Evolutionary conservation across 2,329 filamentous ascomycete species (phyloP), one percentile per base, ranked within the genome.

Genomic region (Paecilomyces fulvus): DNA sequence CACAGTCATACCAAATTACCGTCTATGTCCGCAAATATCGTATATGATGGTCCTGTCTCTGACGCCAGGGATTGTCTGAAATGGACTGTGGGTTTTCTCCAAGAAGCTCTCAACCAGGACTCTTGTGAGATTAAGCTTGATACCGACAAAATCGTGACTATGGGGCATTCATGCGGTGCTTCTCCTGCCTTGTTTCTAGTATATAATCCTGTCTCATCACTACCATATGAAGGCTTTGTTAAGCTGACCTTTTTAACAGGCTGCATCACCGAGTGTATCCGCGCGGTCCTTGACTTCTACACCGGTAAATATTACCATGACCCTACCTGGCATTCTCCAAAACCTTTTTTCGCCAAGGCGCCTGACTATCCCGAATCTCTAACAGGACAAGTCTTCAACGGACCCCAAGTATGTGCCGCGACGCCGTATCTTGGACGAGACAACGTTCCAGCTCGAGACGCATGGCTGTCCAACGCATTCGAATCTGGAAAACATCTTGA

Each of bases 21-120:
- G 37, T 12, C 21, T 54, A 5, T 54, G 52, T 49, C 23, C 52
- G 33, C 52, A 54, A 21, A n/a, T 54, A 9, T 54, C 37, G 52
- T 30, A 2, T 54, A 23, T 7, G 37, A 54, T 8, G 33, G 52
- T 5, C 52, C 37, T 5, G 21, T 54, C 17, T n/a, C 37, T 14
- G 52, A 54, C 28, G 21, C 33, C 11, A 43, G 25, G 23, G 23
- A 54, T n/a, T 49, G 52, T 14, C 25, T 54, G 9, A 25, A 23
- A 12, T 54, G 21, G 52, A 17, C 17, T n/a, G 2, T 21, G 21
- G 21, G 21, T 21, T 21, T 21, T 21, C 21, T 21, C 21, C 21
- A 21, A 3, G 21, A 21, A 21, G 21, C 21, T 21, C 21, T 21
- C 21, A 3, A 21, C 21, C 21, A 21, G 21, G 21, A 21, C 21